Percentiles rank a stretch among this genome's conserved stretches.
These are phyloP conservation scores for Pyrus betulifolia DNA, from an alignment of 306 rosid genomes.

Conservation along the genomic window DNA sequence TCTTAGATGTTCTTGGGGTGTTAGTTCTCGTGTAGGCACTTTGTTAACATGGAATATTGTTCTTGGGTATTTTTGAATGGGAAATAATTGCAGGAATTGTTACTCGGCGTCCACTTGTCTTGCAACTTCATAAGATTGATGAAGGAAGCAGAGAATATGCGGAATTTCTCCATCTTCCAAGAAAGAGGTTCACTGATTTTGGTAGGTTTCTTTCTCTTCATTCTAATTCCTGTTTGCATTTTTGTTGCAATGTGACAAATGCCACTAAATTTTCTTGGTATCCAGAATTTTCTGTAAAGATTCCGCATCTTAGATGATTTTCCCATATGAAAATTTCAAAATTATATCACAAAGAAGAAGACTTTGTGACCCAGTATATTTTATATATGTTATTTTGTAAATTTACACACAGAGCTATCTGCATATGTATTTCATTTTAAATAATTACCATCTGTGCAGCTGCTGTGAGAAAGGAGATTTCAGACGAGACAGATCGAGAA, in stretches of 20 bases:
- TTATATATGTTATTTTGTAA: neutral
- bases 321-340: neutral
- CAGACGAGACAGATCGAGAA: slow-evolving; percentile 93
- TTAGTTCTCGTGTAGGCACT: neutral
- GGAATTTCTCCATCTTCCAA: slow-evolving; percentile 78
- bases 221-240: neutral
- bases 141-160: slow-evolving; percentile 92
- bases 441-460: slow-evolving; percentile 33
- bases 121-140: slow-evolving; percentile 75
- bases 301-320: neutral
- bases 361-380: neutral
- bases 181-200: slow-evolving; percentile 71
- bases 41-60: neutral
- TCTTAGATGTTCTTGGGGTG: neutral
- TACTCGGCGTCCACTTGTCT: slow-evolving; percentile 83
- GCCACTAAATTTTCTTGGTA: neutral
- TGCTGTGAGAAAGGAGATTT: slow-evolving; percentile 92
- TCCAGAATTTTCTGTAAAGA: neutral
- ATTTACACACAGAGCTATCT: neutral
- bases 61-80: neutral
- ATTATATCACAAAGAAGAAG: neutral
- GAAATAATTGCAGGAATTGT: slow-evolving; percentile 64
- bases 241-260: neutral
- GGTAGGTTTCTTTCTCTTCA: slow-evolving; percentile 29
- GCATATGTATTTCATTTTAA: neutral